A percentile compares a stretch with the other conserved stretches of the same genome.
Conservation (phyloP, 192 early-diverging fungal genomes). For the Jimgerdemannia flammicorona region DNA sequence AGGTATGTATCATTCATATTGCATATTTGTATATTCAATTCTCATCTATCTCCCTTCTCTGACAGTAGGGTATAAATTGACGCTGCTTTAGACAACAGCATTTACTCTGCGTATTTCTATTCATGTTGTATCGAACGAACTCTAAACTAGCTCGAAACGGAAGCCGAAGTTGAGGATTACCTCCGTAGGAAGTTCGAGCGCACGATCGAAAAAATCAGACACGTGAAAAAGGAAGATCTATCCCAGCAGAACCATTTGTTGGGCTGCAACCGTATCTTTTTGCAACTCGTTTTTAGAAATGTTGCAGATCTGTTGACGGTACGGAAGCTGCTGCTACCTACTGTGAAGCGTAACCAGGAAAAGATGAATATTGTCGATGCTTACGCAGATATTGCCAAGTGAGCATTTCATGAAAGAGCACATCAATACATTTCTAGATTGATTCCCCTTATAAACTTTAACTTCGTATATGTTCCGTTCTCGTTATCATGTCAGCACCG, state of each 20-base stretch:
- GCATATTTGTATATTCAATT: too few species aligned
- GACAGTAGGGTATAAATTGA: background rate
- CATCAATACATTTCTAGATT: too few species aligned
- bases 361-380: constrained; percentile 56
- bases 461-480: too few species aligned
- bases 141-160: constrained; percentile 52
- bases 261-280: constrained; percentile 60
- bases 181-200: constrained; percentile 67
- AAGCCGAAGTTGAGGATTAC: constrained; percentile 85
- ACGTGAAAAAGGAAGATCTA: constrained; percentile 81
- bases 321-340: constrained; percentile 66
- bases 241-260: constrained; percentile 86
- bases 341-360: constrained; percentile 65
- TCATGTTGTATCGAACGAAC: background rate
- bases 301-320: constrained; percentile 75
- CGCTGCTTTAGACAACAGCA: background rate
- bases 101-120: background rate
- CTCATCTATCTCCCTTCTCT: too few species aligned
- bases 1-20: constrained; percentile 40
- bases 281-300: constrained; percentile 85
- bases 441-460: background rate
- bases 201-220: constrained; percentile 57
- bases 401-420: constrained; percentile 8
- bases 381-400: constrained; percentile 70
- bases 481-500: background rate